Evolutionary conservation across 192 early-diverging fungal genomes (phyloP).

Genomic region (Coemansia sp.): DNA sequence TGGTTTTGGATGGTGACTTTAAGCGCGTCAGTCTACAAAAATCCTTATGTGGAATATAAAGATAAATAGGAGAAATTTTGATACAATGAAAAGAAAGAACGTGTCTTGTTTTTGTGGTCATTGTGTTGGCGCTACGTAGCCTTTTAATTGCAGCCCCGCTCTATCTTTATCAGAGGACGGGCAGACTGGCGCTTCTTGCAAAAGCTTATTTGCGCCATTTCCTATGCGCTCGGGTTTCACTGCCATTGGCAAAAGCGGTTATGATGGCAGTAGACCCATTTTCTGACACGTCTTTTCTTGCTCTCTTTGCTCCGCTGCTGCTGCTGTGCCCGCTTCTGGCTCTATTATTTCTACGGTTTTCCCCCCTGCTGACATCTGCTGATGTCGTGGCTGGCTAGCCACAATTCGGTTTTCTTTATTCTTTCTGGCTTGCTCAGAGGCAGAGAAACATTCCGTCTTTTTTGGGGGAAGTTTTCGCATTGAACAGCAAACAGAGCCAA

Average conservation of each 20-base stretch:
- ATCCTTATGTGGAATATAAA: not conserved
- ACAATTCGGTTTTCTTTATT: not conserved
- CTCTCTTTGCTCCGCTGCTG: not conserved
- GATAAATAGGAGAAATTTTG: not conserved
- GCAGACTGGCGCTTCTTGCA: not conserved
- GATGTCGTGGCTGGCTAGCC: not conserved
- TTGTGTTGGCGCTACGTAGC: not conserved
- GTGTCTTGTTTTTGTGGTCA: not conserved
- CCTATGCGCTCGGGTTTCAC: not conserved
- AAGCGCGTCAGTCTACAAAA: not conserved
- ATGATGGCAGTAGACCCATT: not conserved
- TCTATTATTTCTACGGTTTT: not conserved
- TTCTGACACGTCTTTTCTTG: not conserved
- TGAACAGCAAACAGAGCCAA: too few species aligned
- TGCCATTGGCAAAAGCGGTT: not conserved
- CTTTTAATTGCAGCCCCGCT: slow-evolving; percentile 1
- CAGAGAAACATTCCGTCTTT: not conserved
- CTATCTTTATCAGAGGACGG: not conserved
- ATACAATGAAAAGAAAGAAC: not conserved
- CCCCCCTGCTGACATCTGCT: not conserved
- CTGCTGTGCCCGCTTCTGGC: not conserved
- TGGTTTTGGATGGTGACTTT: slow-evolving; percentile 1
- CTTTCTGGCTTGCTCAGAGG: not conserved
- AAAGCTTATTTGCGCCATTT: not conserved
- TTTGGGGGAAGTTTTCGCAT: too few species aligned